A percentile compares a stretch with the other conserved stretches of the same genome.
These are phyloP conservation scores for Aspergillus neoniger DNA, from an alignment of 2,329 filamentous ascomycete species.

Conservation along the genomic window DNA sequence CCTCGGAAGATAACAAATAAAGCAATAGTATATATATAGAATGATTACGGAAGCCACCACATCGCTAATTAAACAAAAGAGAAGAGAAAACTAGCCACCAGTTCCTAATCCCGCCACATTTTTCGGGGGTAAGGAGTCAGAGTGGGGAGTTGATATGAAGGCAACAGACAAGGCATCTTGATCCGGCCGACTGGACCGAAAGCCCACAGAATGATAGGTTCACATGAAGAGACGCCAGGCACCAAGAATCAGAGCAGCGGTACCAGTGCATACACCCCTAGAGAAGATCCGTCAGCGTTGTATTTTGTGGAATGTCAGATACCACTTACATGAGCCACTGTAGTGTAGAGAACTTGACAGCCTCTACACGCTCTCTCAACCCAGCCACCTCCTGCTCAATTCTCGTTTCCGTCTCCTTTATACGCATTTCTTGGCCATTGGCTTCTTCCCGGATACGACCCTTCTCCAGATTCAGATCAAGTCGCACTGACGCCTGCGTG, in stretches of 20 bases:
- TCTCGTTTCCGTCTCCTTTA: conserved; percentile 97
- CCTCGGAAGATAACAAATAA: neutral
- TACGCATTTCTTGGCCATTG: conserved; percentile 93
- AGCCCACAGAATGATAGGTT: neutral
- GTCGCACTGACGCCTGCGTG: conserved; percentile 86
- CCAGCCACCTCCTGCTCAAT: conserved; percentile 97
- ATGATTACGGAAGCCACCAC: neutral
- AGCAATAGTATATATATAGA: neutral
- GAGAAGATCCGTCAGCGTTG: conserved; percentile 29
- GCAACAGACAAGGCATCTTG: neutral
- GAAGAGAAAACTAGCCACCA: neutral
- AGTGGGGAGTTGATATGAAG: neutral
- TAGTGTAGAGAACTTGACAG: conserved; percentile 95
- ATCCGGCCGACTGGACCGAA: neutral
- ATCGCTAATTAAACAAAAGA: neutral
- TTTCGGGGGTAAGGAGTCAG: neutral
- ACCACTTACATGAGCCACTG: conserved; percentile 90
- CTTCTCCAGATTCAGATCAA: conserved; percentile 96
- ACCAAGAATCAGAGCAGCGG: conserved; percentile 66
- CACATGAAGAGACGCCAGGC: conserved; percentile 68
- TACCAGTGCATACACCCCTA: conserved; percentile 67
- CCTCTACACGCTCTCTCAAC: conserved; percentile 86
- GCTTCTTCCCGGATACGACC: conserved; percentile 94
- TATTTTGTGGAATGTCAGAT: neutral
- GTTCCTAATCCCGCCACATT: neutral